phyloP scores from a whole-genome alignment of 2,329 filamentous ascomycete species.

The Mycocentrospora acerina region DNA sequence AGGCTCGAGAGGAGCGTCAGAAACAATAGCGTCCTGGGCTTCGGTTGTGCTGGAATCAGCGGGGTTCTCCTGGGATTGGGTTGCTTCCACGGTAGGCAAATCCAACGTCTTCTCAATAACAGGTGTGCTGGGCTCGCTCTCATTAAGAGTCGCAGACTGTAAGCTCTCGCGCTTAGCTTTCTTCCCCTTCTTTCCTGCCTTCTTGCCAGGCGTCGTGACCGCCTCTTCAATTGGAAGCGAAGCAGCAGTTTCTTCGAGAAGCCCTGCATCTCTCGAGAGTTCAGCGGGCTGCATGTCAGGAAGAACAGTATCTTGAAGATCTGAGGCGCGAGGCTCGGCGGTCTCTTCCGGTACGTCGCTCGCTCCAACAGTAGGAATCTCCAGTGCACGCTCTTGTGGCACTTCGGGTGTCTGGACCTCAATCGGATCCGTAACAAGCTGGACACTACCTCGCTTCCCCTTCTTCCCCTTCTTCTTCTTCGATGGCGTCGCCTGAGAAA shows the following conservation, averaged over 20 bases:
- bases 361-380: no score
- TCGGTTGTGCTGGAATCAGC: no score
- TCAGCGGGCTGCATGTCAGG: no score
- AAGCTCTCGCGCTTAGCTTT: slow-evolving; percentile 24
- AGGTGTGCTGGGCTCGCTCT: slow-evolving; percentile 6
- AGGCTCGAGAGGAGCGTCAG: no score
- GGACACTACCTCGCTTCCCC: slow-evolving; percentile 17
- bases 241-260: background rate
- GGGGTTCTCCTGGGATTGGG: no score
- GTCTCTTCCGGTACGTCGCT: no score
- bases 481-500: no score
- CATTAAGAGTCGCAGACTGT: slow-evolving; percentile 9
- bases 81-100: background rate
- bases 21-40: no score
- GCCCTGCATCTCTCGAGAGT: no score
- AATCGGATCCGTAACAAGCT: slow-evolving; percentile 1
- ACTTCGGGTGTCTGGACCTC: background rate
- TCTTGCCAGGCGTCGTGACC: slow-evolving; percentile 15
- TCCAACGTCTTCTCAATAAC: slow-evolving; percentile 7
- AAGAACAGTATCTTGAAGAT: no score
- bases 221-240: slow-evolving; percentile 2
- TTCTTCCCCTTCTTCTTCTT: slow-evolving; percentile 28
- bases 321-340: no score
- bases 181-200: slow-evolving; percentile 32
- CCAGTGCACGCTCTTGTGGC: no score